Conservation (phyloP, 139 green algal genomes). For the Zygnema circumcarinatum region DNA sequence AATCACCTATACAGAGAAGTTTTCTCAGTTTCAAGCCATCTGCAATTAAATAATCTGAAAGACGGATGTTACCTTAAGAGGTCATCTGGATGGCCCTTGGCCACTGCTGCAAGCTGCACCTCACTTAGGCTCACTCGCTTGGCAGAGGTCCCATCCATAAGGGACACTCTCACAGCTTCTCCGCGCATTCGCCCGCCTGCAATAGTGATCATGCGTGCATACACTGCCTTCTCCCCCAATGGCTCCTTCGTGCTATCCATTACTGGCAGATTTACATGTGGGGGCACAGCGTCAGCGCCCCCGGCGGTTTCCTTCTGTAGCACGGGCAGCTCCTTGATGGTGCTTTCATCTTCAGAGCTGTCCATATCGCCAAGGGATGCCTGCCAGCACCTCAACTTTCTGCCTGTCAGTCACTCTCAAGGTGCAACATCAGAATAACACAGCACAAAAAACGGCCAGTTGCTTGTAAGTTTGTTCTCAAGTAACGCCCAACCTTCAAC, state of each 20-base stretch:
- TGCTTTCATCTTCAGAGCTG: neutral
- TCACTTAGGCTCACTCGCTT: slow-evolving; percentile 49
- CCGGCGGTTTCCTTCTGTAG: neutral
- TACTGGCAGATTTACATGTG: slow-evolving; percentile 8
- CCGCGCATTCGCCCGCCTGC: slow-evolving; percentile 25
- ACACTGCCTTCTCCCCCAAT: slow-evolving; percentile 28
- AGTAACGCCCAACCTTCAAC: too few species aligned
- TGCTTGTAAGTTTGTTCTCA: too few species aligned
- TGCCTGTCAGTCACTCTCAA: too few species aligned
- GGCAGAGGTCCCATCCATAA: neutral
- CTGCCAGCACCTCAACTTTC: neutral
- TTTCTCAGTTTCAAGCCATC: too few species aligned
- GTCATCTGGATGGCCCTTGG: slow-evolving; percentile 18
- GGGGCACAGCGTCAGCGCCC: neutral
- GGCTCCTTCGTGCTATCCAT: neutral
- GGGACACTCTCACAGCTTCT: neutral
- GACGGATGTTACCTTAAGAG: neutral
- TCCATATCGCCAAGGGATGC: neutral
- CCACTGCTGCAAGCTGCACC: slow-evolving; percentile 20
- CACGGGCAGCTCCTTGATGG: neutral
- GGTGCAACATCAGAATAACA: too few species aligned
- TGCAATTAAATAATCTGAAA: too few species aligned
- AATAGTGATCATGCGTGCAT: slow-evolving; percentile 48
- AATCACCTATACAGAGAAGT: too few species aligned
- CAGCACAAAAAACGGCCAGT: too few species aligned